Percentiles rank a stretch among this genome's conserved stretches.
These are phyloP conservation scores for Ustilago tritici DNA, from an alignment of 1,284 basidiomycete genomes.

Conservation along the genomic window DNA sequence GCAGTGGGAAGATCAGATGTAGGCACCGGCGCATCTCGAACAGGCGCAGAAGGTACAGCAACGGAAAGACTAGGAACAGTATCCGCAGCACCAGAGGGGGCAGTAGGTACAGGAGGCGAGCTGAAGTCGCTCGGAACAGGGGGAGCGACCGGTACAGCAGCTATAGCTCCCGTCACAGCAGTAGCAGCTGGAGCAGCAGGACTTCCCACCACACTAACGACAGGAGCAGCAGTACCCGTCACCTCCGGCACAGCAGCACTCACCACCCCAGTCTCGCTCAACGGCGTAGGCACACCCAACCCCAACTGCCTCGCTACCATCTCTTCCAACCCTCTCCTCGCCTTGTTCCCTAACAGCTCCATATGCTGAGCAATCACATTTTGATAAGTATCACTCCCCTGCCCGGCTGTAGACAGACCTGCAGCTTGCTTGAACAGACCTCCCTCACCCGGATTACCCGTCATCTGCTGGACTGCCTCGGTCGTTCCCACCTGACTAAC, in stretches of 20 bases:
- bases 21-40: too few relatives aligned
- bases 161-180: constrained; percentile 2
- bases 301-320: constrained; percentile 13
- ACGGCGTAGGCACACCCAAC: constrained; percentile 10
- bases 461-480: constrained; percentile 7
- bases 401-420: neutral
- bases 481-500: constrained; percentile 14
- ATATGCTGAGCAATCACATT: constrained; percentile 36
- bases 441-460: constrained; percentile 24
- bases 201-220: neutral
- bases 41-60: too few relatives aligned
- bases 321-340: constrained; percentile 11
- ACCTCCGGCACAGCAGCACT: constrained; percentile 10
- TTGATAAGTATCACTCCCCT: constrained; percentile 10
- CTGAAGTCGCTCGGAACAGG: constrained; percentile 35
- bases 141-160: constrained; percentile 23
- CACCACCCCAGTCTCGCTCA: neutral
- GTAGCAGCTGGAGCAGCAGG: constrained; percentile 7
- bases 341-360: constrained; percentile 20
- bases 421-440: constrained; percentile 21
- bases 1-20: neutral
- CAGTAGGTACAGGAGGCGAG: constrained; percentile 23
- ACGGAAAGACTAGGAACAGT: neutral
- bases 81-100: neutral
- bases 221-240: neutral